Evolutionary conservation across 306 rosid species (phyloP), one percentile per base, ranked within the genome.

Genomic region (Geum urbanum): DNA sequence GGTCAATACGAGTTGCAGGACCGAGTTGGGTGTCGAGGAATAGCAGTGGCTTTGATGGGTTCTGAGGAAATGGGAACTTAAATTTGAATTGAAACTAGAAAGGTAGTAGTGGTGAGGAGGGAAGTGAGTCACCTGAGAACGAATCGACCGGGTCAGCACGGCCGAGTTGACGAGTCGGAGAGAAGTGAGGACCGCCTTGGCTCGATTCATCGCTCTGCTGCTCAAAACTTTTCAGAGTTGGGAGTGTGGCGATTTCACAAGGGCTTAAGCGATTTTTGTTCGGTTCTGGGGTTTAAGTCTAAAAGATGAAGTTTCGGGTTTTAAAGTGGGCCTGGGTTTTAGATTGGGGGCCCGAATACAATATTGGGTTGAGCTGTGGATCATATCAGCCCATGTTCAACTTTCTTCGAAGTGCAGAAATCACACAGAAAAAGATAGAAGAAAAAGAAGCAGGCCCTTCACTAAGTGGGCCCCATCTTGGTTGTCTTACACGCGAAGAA

Each of bases 1-100:
- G 67, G 86, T 63, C 51, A 74, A 41, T 72, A 88, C 57, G 71
- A 88, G 87, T 35, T 88, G 86, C 41, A 81, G 62, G 44, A 83
- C 76, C 63, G 96, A 84, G 78, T 67, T 66, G 22, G 95, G 95
- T 24, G 86, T 85, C 2, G 96, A 83, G 8, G 98, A 90, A 62
- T 84, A 83, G 39, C 54, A 70, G n/a, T 43, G 65, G 49, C 63
- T 78, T n/a, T 72, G 94, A 57, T 62, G 78, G 80, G 71, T 66
- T 16, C 5, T 24, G 46, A 72, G 57, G 68, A 78, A 76, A 47
- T 15, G 82, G 32, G 63, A 72, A 63, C 44, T 5, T 7, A 63
- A 61, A 74, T 63, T 49, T 57, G 80, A 78, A 40, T 22, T 9
- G 79, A 63, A 81, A 72, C 45, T 46, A 80, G 72, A 54, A 56